Evolutionary conservation across 768 basidiomycete species (phyloP), one percentile per base, ranked within the genome.

Genomic region (Rhodotorula sphaerocarpa): DNA sequence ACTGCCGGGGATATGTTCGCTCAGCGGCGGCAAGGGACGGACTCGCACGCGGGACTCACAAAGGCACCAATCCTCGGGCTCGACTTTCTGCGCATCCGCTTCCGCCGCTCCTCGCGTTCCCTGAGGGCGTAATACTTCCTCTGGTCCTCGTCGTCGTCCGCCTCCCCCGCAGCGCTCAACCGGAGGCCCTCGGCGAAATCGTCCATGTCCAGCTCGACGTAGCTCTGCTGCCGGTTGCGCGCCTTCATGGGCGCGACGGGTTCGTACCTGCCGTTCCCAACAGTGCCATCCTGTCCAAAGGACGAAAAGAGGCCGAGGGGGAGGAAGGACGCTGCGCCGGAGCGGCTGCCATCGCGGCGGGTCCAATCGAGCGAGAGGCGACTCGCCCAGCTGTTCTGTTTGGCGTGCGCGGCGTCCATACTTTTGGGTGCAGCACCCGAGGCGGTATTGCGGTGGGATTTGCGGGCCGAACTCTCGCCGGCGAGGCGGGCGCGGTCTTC

Each of bases 131-230:
- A n/a, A n/a, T n/a, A n/a, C 28, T 28, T 42, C 27, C 45, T 43
- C 21, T n/a, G 46, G 15, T 59, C n/a, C 16, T 63, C 55, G 7
- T 41, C 51, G 25, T 52, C 61, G 12, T 34, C 25, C n/a, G 36
- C 20, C 7, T 33, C 57, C 2, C 23, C 46, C 12, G 23, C 50
- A 18, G n/a, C n/a, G n/a, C n/a, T n/a, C n/a, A 57, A 16, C 48
- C 41, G 14, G 28, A 57, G 27, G 0, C 57, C 57, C 41, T 57
- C 57, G 7, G 57, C 34, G 25, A 50, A 58, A 25, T 65, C 63
- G 34, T 65, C 63, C 63, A 65, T 59, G 31, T 65, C 57, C 14
- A 65, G 34, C 57, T 65, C 63, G 48, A 65, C 48, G 25, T 65
- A 50, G 33, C 4, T 59, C 54, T 65, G 55, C 53, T 59, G 57